These are phyloP conservation scores for Lumnitzera racemosa DNA, from an alignment of 345 rosid genomes.

Conservation along the genomic window DNA sequence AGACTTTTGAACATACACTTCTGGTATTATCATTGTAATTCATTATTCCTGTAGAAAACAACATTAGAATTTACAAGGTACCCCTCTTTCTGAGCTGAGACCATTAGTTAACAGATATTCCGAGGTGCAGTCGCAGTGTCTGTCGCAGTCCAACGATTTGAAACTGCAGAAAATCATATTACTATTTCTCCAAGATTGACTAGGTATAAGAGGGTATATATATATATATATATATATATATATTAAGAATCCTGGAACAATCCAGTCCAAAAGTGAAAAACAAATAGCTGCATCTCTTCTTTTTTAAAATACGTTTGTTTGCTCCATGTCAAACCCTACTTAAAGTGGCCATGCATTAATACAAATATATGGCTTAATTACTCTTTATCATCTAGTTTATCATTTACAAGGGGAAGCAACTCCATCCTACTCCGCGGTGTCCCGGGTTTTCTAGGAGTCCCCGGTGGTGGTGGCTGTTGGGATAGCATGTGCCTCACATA, in stretches of 20 bases:
- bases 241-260: slow-evolving; percentile 3
- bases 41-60: neutral
- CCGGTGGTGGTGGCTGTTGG: slow-evolving; percentile 60
- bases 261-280: neutral
- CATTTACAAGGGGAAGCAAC: slow-evolving; percentile 85
- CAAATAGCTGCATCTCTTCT: slow-evolving; percentile 1
- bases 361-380: slow-evolving; percentile 16
- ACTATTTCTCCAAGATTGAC: no score
- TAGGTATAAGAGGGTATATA: neutral
- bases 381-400: slow-evolving; percentile 80
- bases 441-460: slow-evolving; percentile 85
- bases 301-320: neutral
- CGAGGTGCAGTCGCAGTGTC: no score
- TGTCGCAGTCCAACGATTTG: no score
- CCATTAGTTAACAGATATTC: no score
- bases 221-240: neutral
- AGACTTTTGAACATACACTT: no score
- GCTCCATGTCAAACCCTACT: slow-evolving; percentile 1
- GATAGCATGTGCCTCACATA: slow-evolving; percentile 83
- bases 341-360: neutral
- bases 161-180: no score
- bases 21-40: neutral
- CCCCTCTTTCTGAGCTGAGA: no score
- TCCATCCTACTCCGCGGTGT: slow-evolving; percentile 75
- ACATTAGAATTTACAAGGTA: no score